A percentile compares a stretch with the other conserved stretches of the same genome.
Conservation (phyloP, 192 early-diverging fungal genomes). For the Irineochytrium annulatum region DNA sequence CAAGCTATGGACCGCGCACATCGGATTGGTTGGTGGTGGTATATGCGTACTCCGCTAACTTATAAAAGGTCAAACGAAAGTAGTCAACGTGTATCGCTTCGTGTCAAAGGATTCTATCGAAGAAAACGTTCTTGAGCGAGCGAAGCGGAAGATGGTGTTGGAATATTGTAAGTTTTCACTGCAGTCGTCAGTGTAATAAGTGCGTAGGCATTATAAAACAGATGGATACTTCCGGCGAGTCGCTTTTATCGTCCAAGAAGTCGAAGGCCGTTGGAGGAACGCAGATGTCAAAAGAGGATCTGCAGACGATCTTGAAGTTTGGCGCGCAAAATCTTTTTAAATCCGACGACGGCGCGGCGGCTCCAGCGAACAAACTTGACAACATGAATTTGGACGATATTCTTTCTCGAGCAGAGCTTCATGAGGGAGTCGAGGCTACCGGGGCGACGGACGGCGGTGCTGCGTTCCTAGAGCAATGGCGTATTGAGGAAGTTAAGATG, state of each 20-base stretch:
- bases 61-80: conserved; percentile 77
- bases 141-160: conserved; percentile 98
- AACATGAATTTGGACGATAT: conserved; percentile 98
- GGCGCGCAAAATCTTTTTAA: conserved; percentile 96
- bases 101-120: conserved; percentile 97
- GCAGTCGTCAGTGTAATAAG: not conserved
- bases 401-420: conserved; percentile 89
- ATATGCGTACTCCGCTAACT: conserved; percentile 2
- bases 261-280: conserved; percentile 34
- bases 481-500: conserved; percentile 81
- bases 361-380: conserved; percentile 64
- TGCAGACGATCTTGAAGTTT: conserved; percentile 95
- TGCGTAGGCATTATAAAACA: conserved; percentile 81
- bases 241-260: conserved; percentile 50
- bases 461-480: conserved; percentile 94
- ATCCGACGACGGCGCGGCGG: conserved; percentile 45
- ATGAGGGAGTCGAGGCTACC: conserved; percentile 56
- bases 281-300: conserved; percentile 73
- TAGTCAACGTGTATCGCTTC: conserved; percentile 96
- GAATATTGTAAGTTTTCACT: conserved; percentile 71
- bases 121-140: conserved; percentile 97
- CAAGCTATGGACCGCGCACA: conserved; percentile 98
- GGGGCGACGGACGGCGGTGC: conserved; percentile 63
- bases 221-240: conserved; percentile 93
- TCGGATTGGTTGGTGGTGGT: conserved; percentile 62